Conservation (phyloP, 129 eudicot species). For the Flaveria linearis region DNA sequence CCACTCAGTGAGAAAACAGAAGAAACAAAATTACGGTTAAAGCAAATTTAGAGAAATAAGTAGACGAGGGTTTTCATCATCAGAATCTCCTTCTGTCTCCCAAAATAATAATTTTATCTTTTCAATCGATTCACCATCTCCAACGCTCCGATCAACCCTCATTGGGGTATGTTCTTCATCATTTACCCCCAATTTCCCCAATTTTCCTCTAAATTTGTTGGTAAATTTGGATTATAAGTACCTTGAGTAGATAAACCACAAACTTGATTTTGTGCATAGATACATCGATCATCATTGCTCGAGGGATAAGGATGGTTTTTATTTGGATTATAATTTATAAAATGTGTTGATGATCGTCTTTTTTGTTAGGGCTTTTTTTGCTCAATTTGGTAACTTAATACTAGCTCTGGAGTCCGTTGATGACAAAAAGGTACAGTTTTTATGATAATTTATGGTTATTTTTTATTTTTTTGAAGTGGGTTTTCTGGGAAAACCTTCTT, state of each 20-base stretch:
- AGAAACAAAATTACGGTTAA: constrained; percentile 37
- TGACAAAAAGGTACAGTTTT: constrained; percentile 57
- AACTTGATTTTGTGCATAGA: constrained; percentile 19
- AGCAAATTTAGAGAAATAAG: constrained; percentile 27
- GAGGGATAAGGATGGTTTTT: constrained; percentile 21
- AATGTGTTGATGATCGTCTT: constrained; percentile 38
- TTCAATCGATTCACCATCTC: constrained; percentile 19
- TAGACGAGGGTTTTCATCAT: constrained; percentile 42
- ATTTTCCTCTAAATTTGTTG: constrained; percentile 5
- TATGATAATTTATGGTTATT: constrained; percentile 20
- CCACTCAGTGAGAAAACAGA: neutral
- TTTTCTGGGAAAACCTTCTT: neutral
- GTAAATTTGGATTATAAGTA: constrained; percentile 13
- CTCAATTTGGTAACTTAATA: constrained; percentile 27
- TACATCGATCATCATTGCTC: constrained; percentile 35
- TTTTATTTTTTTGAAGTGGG: constrained; percentile 24
- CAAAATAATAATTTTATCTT: constrained; percentile 1
- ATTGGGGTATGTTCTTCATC: constrained; percentile 36
- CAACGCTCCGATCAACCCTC: constrained; percentile 42
- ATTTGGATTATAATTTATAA: constrained; percentile 36
- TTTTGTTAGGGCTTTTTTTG: constrained; percentile 31
- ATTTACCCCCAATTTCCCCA: neutral
- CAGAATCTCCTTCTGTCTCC: constrained; percentile 34
- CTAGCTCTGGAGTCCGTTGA: constrained; percentile 50
- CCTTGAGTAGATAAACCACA: constrained; percentile 28